Evolutionary conservation across 2,329 filamentous ascomycete genomes (phyloP), one percentile per base, ranked within the genome.

Genomic region (Endoconidiophora laricicola): DNA sequence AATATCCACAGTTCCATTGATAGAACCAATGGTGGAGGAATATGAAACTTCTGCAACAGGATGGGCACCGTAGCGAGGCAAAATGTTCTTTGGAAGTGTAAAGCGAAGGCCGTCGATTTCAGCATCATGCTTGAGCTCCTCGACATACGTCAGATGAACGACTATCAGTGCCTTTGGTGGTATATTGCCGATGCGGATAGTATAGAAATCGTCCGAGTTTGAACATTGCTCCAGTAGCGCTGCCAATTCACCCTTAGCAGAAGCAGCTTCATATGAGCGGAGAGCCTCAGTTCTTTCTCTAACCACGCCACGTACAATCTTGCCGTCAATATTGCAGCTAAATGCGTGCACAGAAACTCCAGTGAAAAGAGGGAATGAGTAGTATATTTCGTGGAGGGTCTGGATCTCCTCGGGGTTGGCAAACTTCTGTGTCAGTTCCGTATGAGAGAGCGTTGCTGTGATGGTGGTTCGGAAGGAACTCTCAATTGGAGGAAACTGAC

Each of bases 291-390:
- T 66, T 49, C 74, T 78, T 57, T 83, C 76, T 59, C 83, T 79
- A 40, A 86, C 81, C 10, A 79, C 61, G 12, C 83, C 81, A 2
- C 67, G 67, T 56, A 84, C 74, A 14, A 74, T 66, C 18, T 76
- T 73, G 29, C 69, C 63, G 33, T 72, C 78, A 44, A 86, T 69
- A 12, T 67, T 73, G 62, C 80, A 86, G 3, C 68, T 72, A 55
- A 86, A 87, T 3, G 67, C 70, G 6, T 81, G 78, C 0, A 87
- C 76, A 5, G 76, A 80, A 14, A 83, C 78, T 7, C 82, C 81
- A 58, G 85, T 79, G 55, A 81, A 83, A 0, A 87, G 67, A 0
- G 83, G 83, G 54, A 87, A 86, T 0, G 71, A 71, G 59, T 87
- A 87, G 12, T 68, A 67, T 14, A 78, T 70, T 58, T 84, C 29